phyloP scores from a whole-genome alignment of 169 alveolate species.

The Eimeria maxima region DNA sequence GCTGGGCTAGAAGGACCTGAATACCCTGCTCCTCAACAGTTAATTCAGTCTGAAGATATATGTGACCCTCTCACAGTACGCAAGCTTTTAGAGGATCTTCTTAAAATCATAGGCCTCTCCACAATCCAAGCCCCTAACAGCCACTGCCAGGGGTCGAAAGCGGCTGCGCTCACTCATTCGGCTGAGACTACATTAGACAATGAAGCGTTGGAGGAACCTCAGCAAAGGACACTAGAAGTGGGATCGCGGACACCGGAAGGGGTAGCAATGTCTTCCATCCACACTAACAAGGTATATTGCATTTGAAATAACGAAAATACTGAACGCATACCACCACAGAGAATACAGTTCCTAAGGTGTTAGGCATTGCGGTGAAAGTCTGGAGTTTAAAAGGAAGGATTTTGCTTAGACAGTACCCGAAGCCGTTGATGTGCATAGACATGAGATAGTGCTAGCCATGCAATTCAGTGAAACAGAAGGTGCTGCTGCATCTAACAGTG shows the following conservation, averaged over 20 bases:
- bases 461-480: background rate
- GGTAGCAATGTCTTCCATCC: background rate
- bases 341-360: background rate
- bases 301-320: background rate
- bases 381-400: background rate
- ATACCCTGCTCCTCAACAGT: background rate
- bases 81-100: constrained; percentile 68
- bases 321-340: background rate
- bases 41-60: background rate
- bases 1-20: background rate
- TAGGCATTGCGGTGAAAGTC: background rate
- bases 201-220: background rate
- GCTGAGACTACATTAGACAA: background rate
- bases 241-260: background rate
- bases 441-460: background rate
- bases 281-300: background rate
- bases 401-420: background rate
- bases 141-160: background rate
- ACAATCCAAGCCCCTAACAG: constrained; percentile 23
- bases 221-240: background rate
- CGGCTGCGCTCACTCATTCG: constrained; percentile 12
- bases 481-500: background rate
- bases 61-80: constrained; percentile 53
- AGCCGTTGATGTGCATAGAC: background rate
- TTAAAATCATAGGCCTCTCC: constrained; percentile 7